phyloP scores from a whole-genome alignment of 2,329 filamentous ascomycete genomes.

The Colletotrichum cereale region DNA sequence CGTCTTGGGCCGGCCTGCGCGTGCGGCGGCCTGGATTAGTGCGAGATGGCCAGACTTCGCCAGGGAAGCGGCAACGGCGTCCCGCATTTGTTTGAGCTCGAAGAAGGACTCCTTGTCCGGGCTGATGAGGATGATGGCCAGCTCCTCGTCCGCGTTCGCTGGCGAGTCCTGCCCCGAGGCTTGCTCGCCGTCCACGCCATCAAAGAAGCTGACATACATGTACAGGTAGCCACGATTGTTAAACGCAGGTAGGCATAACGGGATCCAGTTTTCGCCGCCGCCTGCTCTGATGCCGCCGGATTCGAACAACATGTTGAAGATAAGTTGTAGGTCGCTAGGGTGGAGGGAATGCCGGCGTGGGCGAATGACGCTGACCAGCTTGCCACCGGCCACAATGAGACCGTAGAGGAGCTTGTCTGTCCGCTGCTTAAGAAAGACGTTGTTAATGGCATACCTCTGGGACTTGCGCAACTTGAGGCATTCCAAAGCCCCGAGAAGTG shows the following conservation, averaged over 20 bases:
- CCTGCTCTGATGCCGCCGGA: constrained; percentile 91
- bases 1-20: constrained; percentile 76
- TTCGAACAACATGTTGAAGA: constrained; percentile 99
- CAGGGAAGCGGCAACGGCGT: constrained; percentile 75
- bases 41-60: constrained; percentile 80
- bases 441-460: constrained; percentile 88
- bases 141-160: constrained; percentile 79
- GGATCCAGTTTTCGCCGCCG: constrained; percentile 96
- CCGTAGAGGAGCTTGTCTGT: constrained; percentile 89
- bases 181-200: constrained; percentile 64
- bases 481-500: constrained; percentile 89
- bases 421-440: constrained; percentile 82
- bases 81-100: constrained; percentile 80
- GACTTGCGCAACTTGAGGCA: constrained; percentile 93
- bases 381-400: constrained; percentile 90
- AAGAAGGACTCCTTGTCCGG: constrained; percentile 95
- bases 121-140: constrained; percentile 94
- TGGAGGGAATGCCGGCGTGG: constrained; percentile 96
- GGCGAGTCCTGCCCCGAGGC: constrained; percentile 54
- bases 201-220: constrained; percentile 98
- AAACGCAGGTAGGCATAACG: constrained; percentile 94
- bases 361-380: constrained; percentile 92
- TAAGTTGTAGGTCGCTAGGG: constrained; percentile 92
- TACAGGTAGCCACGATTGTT: constrained; percentile 97
- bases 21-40: constrained; percentile 79